Evolutionary conservation across 1,284 basidiomycete genomes (phyloP), one percentile per base, ranked within the genome.

Genomic region (Phlebopus sp.): DNA sequence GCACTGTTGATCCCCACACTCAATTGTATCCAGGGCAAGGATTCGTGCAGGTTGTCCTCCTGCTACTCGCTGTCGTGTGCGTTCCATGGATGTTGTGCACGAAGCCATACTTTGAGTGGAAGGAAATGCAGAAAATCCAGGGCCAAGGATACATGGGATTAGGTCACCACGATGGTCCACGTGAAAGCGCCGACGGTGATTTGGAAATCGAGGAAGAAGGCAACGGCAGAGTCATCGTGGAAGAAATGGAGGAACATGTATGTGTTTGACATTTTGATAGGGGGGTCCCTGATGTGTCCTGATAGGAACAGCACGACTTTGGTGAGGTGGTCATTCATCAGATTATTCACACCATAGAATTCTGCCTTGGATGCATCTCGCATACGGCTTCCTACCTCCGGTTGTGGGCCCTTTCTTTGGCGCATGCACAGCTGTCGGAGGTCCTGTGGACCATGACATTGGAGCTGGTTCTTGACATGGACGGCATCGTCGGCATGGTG

Each of bases 341-440:
- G 69, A 78, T 97, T 55, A 99, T 99, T 62, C 94, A 96, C 70
- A 97, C 95, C 21, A 97, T 97, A 69, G 97, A 99, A 74, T 99
- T 98, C 76, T 98, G 96, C 66, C 82, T 99, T 32, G 86, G 95
- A 17, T 97, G 96, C 70, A 97, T 99, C 66, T 99, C 97, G 55
- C 97, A 99, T 72, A 99, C 97, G 2, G 97, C 96, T 7, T 98
- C 95, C 18, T 99, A 99, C 72, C 85, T 99, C 44, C 96, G 96
- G 71, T 79, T 99, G 32, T 99, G 96, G 96, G 97, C 97, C 18
- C 79, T 99, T 8, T 99, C 97, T 27, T 81, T 99, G 42, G 96
- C 96, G 7, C 96, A 99, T 71, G 94, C 97, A 11, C 97, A 99
- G 71, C 77, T 99, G 19, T 96, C 92, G 44, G 95, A 97, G 69